Evolutionary conservation across 306 rosid genomes (phyloP).

Genomic region (Mimosa bimucronata): DNA sequence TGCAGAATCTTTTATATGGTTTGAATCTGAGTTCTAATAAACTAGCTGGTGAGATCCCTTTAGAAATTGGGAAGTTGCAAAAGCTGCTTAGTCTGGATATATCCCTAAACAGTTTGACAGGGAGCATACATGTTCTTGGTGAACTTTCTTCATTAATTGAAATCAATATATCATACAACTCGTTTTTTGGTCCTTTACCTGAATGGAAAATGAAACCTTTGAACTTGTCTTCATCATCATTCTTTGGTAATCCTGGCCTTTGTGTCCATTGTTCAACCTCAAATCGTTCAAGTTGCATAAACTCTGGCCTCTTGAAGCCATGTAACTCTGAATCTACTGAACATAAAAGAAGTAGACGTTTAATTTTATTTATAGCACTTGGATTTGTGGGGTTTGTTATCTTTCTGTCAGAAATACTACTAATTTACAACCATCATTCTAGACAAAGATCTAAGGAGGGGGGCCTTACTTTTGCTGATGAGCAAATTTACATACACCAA

Average conservation of each 20-base stretch:
- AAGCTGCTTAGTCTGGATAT: conserved; percentile 52
- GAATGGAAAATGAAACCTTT: conserved; percentile 45
- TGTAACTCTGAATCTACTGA: conserved; percentile 41
- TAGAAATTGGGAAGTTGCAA: conserved; percentile 48
- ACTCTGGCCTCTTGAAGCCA: conserved; percentile 41
- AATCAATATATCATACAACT: conserved; percentile 68
- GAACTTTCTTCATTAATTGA: conserved; percentile 49
- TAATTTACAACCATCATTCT: not conserved
- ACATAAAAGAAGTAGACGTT: conserved; percentile 38
- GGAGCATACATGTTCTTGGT: conserved; percentile 53
- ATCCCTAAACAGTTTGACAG: conserved; percentile 78
- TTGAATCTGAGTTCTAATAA: conserved; percentile 79
- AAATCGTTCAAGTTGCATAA: conserved; percentile 40
- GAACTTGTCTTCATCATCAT: conserved; percentile 45
- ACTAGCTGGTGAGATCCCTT: conserved; percentile 68
- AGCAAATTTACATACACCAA: not conserved
- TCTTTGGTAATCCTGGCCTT: conserved; percentile 63
- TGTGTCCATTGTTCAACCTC: conserved; percentile 56
- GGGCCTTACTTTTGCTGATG: no score
- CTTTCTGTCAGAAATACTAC: conserved; percentile 25
- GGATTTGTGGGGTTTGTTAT: conserved; percentile 49
- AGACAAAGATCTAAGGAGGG: not conserved
- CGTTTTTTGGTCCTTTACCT: conserved; percentile 68
- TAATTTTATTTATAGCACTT: conserved; percentile 53
- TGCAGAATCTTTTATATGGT: conserved; percentile 50